Conservation (phyloP, 1,284 basidiomycete genomes). For the Lentinula novae-zelandiae region DNA sequence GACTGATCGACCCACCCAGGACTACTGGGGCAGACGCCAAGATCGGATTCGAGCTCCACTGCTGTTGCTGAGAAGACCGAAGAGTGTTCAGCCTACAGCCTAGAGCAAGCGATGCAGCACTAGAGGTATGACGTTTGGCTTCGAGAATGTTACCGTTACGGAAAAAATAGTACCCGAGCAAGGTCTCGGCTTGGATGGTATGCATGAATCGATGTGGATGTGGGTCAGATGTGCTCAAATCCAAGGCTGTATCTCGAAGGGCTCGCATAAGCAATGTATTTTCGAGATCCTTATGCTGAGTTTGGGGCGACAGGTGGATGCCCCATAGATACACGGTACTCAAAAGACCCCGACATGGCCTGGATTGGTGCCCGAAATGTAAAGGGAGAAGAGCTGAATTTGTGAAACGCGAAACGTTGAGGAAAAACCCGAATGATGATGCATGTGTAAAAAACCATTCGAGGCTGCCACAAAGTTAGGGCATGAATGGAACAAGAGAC, state of each 20-base stretch:
- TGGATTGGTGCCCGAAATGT: conserved; percentile 17
- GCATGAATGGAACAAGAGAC: neutral
- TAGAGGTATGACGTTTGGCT: conserved; percentile 31
- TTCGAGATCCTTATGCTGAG: conserved; percentile 16
- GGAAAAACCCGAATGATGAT: conserved; percentile 23
- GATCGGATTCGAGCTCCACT: neutral
- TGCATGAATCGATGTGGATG: conserved; percentile 25
- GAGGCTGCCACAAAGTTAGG: conserved; percentile 15
- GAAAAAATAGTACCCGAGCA: conserved; percentile 34
- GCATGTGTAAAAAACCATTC: conserved; percentile 23
- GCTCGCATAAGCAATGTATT: conserved; percentile 23
- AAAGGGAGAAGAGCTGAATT: conserved; percentile 9
- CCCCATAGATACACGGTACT: conserved; percentile 29
- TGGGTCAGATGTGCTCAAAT: conserved; percentile 16
- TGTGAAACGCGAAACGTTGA: conserved; percentile 20
- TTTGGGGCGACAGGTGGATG: conserved; percentile 14
- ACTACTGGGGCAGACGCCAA: neutral
- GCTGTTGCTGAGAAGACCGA: conserved; percentile 4
- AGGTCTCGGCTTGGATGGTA: conserved; percentile 34
- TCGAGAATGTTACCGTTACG: conserved; percentile 30
- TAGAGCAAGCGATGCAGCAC: conserved; percentile 29
- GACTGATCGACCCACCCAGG: neutral
- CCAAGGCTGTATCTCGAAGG: conserved; percentile 19
- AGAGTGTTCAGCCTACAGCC: conserved; percentile 29
- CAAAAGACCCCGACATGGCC: conserved; percentile 27